A percentile compares a stretch with the other conserved stretches of the same genome.
Evolutionary conservation across 306 rosid genomes (phyloP).

Genomic region (Fagus crenata): DNA sequence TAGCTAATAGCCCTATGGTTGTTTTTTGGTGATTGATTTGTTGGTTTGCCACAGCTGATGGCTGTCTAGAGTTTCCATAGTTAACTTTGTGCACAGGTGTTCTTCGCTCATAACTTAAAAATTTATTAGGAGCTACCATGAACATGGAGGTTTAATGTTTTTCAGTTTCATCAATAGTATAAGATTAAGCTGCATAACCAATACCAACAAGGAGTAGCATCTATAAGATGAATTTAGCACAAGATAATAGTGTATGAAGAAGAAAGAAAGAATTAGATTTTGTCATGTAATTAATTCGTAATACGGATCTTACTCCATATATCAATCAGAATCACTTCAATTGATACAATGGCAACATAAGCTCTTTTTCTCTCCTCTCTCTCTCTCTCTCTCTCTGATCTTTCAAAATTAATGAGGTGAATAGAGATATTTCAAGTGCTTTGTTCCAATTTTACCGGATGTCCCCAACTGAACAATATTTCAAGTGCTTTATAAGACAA

Average conservation of each 20-base stretch:
- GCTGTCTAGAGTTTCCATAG: neutral
- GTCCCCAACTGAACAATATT: neutral
- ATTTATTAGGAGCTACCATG: neutral
- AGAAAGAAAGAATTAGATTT: neutral
- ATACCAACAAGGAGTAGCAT: neutral
- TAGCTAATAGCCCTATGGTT: neutral
- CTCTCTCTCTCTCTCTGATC: neutral
- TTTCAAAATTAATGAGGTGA: neutral
- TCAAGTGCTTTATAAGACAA: neutral
- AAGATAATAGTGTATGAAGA: neutral
- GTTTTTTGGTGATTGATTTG: neutral
- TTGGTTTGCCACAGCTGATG: slow-evolving; percentile 1
- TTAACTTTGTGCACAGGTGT: neutral
- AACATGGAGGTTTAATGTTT: neutral
- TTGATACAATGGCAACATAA: neutral
- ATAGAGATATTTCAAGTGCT: neutral
- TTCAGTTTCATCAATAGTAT: neutral
- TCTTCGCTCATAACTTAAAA: neutral
- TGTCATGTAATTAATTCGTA: neutral
- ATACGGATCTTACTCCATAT: neutral
- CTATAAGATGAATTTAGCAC: neutral
- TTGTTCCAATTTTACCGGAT: neutral
- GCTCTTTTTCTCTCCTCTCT: no score
- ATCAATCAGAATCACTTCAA: neutral
- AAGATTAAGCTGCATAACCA: neutral